These are phyloP conservation scores for Lichtheimia corymbifera DNA, from an alignment of 371 early-diverging fungal species.

Conservation along the genomic window DNA sequence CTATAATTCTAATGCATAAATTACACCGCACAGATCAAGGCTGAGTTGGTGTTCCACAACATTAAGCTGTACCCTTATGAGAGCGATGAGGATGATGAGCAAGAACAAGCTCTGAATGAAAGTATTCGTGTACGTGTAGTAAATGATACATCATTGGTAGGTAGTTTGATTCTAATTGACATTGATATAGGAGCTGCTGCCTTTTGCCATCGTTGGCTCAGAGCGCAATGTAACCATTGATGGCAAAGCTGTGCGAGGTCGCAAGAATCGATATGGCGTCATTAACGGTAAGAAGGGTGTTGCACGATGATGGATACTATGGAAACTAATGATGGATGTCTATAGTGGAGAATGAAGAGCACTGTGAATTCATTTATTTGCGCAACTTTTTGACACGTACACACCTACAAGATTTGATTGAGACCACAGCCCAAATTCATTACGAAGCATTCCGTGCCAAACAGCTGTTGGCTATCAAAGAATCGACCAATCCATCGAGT, in stretches of 20 bases:
- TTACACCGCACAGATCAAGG: conserved; percentile 63
- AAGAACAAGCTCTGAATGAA: conserved; percentile 73
- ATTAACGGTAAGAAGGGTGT: conserved; percentile 56
- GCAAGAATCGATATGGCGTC: conserved; percentile 70
- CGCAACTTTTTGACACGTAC: conserved; percentile 86
- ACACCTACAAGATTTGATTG: conserved; percentile 84
- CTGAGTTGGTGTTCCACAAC: conserved; percentile 90
- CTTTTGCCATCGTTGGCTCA: conserved; percentile 87
- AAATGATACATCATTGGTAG: not conserved
- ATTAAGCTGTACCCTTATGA: conserved; percentile 89
- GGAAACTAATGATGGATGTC: not conserved
- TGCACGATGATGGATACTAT: no score
- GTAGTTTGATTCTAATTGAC: not conserved
- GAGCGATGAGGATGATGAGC: conserved; percentile 80
- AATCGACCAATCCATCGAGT: conserved; percentile 46
- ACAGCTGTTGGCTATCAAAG: conserved; percentile 84
- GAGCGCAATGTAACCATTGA: conserved; percentile 82
- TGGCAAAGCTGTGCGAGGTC: conserved; percentile 74
- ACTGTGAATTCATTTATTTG: conserved; percentile 80
- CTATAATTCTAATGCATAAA: conserved; percentile 3
- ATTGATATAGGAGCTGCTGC: conserved; percentile 65
- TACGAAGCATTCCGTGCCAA: conserved; percentile 92
- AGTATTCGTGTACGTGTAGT: conserved; percentile 57
- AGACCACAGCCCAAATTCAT: conserved; percentile 84
- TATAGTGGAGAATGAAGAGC: conserved; percentile 73